Base-by-base conservation (phyloP, 345 rosid species). In the Populus pruinosa region DNA sequence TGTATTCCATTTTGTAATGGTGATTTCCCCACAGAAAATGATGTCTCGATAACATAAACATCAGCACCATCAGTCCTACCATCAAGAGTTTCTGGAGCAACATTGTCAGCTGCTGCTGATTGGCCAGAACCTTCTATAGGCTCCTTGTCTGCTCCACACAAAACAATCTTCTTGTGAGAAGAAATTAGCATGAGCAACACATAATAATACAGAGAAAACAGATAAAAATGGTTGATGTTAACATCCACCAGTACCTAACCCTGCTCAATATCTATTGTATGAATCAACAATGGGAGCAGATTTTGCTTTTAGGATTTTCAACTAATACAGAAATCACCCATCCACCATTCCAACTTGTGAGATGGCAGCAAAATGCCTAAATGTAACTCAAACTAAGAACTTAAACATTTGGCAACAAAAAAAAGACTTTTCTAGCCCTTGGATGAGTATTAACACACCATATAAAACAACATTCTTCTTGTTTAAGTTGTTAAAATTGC, bases 1-100 rank as follows among this genome's bases (percentile, higher is more conserved):
- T 88, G 79, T 74, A 43, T 72, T 84, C 77, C 93, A 82, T 87
- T 79, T 82, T 78, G 73, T 71, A 63, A 50, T 76, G 94, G 94
- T 33, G 88, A 90, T 71, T 89, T 91, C 75, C 82, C 87, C 71
- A 89, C 88, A 65, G 87, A 81, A 83, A 89, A 81, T 72, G 84
- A 81, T 53, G 86, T 85, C 65, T 91, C 91, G 0, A 76, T 81
- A 79, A 73, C 83, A 81, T 63, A 77, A 17, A 68, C 50, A 69
- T 87, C 88, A 77, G 72, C 82, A 75, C 73, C 81, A 72, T 78
- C 86, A 56, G 44, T 76, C 78, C 68, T 83, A 65, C 61, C 79
- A 74, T 76, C 81, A 71, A 36, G 49, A 73, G 70, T 63, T 71
- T 69, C 74, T 50, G 41, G 71, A 80, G 73, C 80, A 43, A 53